A percentile compares a stretch with the other conserved stretches of the same genome.
Evolutionary conservation across 164 flowering plant genomes (phyloP).

Genomic region (Aristolochia californica): DNA sequence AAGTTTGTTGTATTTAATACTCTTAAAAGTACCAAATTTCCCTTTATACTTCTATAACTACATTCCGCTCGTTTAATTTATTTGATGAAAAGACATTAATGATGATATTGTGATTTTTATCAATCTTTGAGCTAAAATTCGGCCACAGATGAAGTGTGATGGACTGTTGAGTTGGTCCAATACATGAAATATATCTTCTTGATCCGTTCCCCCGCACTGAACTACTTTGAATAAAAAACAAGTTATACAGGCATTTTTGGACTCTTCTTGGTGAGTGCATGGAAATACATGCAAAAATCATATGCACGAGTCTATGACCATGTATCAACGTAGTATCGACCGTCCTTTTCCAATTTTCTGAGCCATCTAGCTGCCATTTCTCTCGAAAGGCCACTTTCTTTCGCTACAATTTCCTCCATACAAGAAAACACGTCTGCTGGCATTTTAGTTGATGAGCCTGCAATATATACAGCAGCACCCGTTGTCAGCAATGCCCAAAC

Average conservation of each 20-base stretch:
- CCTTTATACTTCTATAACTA: too few relatives aligned
- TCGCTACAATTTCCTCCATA: conserved; percentile 61
- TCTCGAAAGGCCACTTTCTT: conserved; percentile 51
- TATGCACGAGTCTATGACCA: conserved; percentile 47
- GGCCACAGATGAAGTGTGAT: too few relatives aligned
- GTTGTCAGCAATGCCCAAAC: conserved; percentile 54
- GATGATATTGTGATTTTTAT: too few relatives aligned
- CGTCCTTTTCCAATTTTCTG: conserved; percentile 57
- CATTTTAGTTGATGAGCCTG: conserved; percentile 95
- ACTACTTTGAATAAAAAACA: neutral
- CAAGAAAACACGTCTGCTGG: conserved; percentile 66
- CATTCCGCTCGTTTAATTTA: too few relatives aligned
- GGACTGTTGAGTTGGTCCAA: too few relatives aligned
- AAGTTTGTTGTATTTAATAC: too few relatives aligned
- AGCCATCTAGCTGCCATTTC: conserved; percentile 59
- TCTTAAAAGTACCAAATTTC: too few relatives aligned
- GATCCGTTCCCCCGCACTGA: too few relatives aligned
- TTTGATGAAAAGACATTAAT: too few relatives aligned
- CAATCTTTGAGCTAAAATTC: too few relatives aligned
- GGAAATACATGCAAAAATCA: neutral
- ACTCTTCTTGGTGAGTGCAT: neutral
- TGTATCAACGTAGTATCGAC: conserved; percentile 85
- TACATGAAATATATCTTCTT: too few relatives aligned
- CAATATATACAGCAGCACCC: conserved; percentile 78
- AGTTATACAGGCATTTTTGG: neutral